phyloP scores from a whole-genome alignment of 768 basidiomycete genomes.

The Tylopilus rubrobrunneus region DNA sequence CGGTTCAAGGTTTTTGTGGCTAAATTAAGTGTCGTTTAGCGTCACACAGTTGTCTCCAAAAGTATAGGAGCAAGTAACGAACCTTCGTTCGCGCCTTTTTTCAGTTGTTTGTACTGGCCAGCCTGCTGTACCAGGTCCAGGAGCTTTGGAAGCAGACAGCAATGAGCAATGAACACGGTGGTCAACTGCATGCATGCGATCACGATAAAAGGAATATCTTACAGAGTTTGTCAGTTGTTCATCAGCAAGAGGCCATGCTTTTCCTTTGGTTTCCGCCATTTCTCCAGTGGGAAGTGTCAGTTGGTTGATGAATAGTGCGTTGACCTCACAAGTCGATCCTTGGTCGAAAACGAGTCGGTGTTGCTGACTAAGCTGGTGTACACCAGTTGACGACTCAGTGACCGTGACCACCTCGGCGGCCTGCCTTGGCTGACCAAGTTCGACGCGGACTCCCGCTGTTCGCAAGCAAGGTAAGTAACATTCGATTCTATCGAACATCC shows the following conservation, averaged over 20 bases:
- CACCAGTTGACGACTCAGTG: no score
- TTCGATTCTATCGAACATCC: neutral
- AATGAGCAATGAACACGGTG: neutral
- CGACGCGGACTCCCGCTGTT: neutral
- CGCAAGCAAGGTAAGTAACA: neutral
- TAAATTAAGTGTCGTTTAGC: slow-evolving; percentile 30
- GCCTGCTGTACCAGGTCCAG: slow-evolving; percentile 95
- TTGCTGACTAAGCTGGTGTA: neutral
- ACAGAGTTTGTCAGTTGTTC: slow-evolving; percentile 89
- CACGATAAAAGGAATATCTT: slow-evolving; percentile 23
- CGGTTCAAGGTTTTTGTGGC: slow-evolving; percentile 98
- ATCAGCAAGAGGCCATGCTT: slow-evolving; percentile 87
- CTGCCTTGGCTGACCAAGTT: no score
- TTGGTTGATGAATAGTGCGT: neutral
- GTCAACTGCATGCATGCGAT: neutral
- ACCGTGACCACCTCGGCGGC: no score
- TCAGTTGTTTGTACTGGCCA: slow-evolving; percentile 94
- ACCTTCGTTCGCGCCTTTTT: slow-evolving; percentile 99
- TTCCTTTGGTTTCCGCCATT: slow-evolving; percentile 69
- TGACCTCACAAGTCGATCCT: slow-evolving; percentile 62
- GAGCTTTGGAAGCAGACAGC: slow-evolving; percentile 51
- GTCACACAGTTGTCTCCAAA: neutral
- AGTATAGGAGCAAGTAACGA: slow-evolving; percentile 15
- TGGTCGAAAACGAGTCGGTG: slow-evolving; percentile 48
- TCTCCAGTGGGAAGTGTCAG: slow-evolving; percentile 4